Base-by-base conservation (phyloP, 2,329 filamentous ascomycete genomes). In the Beauveria scarabaeidicola region DNA sequence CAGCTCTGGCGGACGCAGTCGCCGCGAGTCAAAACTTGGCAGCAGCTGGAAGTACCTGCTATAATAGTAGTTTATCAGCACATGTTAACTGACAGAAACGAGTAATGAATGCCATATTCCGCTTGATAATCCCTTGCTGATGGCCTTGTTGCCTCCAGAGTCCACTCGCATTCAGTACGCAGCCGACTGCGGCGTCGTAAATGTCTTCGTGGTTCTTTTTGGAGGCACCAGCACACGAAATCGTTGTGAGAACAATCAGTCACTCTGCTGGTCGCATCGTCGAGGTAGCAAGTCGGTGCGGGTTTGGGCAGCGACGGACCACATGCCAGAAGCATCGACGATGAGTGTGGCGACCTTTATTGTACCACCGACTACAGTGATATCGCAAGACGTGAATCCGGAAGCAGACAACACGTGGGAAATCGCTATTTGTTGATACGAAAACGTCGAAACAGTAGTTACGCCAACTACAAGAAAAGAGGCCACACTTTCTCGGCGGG, bases 191-290 rank as follows among this genome's bases (percentile, higher is more conserved):
- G 27, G 64, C 57, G 47, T 62, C 58, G 62, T 66, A 66, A 58
- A 72, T 69, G 55, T 62, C 63, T 52, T 67, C 65, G 61, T 71
- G 66, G 62, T 69, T 69, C 9, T 61, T 61, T 15, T 50, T 67
- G 59, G 41, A 64, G 61, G 52, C 71, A 72, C 52, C 66, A 66
- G 55, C 64, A 66, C 8, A 63, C 62, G 46, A 63, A 63, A 38
- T 72, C 70, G 15, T 63, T 61, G 3, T 61, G 40, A 9, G 55
- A 55, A 60, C 69, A 72, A 52, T 60, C 51, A 23, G 66, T 68
- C 10, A 64, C 65, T 15, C 62, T 54, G 21, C 61, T 23, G 38
- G 64, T 67, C 29, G 65, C 68, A 1, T 68, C 53, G 47, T 60
- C 29, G 52, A 72, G 65, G 57, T 69, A 70, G 66, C 48, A 61